These are phyloP conservation scores for Komagataella pseudopastoris DNA, from an alignment of 805 yeast genomes.

Conservation along the genomic window DNA sequence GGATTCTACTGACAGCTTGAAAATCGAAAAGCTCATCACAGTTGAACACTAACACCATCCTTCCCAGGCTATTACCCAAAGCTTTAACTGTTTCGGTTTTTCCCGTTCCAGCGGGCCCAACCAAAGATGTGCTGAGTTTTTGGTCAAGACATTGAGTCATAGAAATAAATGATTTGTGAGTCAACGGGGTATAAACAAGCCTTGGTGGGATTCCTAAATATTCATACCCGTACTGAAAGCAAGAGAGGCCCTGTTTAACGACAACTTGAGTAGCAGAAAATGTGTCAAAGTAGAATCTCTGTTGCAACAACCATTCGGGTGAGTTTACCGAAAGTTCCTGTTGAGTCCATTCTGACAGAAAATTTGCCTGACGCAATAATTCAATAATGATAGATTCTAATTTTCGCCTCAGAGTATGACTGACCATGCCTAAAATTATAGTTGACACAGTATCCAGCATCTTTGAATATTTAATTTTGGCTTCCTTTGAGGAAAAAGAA, in stretches of 20 bases:
- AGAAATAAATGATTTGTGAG: slow-evolving; percentile 47
- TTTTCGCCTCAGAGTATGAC: slow-evolving; percentile 20
- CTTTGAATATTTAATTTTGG: background rate
- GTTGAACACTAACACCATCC: slow-evolving; percentile 72
- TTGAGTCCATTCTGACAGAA: slow-evolving; percentile 7
- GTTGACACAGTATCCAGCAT: background rate
- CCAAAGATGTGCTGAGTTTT: slow-evolving; percentile 75
- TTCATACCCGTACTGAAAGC: slow-evolving; percentile 62
- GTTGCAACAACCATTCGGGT: slow-evolving; percentile 35
- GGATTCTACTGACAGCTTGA: slow-evolving; percentile 62
- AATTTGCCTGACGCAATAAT: slow-evolving; percentile 41
- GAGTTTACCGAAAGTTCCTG: background rate
- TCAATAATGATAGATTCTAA: slow-evolving; percentile 57
- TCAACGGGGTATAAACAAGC: slow-evolving; percentile 65
- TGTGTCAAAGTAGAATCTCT: slow-evolving; percentile 28
- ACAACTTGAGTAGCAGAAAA: slow-evolving; percentile 18
- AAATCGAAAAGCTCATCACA: slow-evolving; percentile 87
- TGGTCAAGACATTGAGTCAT: slow-evolving; percentile 67
- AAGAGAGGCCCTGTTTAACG: slow-evolving; percentile 38
- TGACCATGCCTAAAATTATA: background rate
- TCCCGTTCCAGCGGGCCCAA: slow-evolving; percentile 98
- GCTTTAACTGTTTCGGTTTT: slow-evolving; percentile 88
- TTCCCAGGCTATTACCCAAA: slow-evolving; percentile 66
- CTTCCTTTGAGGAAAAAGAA: background rate
- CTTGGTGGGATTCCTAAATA: slow-evolving; percentile 65